Percentiles rank a stretch among this genome's conserved stretches.
These are phyloP conservation scores for Phytophthora aleatoria DNA, from an alignment of 352 stramenopile genomes.

Conservation along the genomic window DNA sequence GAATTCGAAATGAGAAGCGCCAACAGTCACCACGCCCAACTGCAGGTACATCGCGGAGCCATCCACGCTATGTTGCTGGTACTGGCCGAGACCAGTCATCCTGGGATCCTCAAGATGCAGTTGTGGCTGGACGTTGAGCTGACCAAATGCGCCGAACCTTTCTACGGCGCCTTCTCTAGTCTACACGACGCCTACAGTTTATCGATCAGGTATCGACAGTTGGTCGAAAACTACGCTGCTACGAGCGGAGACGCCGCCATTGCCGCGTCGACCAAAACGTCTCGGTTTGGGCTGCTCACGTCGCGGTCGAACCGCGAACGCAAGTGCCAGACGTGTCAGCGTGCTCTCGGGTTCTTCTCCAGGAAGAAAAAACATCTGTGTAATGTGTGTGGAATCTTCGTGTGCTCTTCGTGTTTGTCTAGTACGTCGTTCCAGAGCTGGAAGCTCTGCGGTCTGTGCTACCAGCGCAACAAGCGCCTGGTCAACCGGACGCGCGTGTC, in stretches of 20 bases:
- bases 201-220: slow-evolving; percentile 60
- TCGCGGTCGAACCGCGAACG: slow-evolving; percentile 46
- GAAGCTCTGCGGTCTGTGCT: slow-evolving; percentile 68
- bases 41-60: slow-evolving; percentile 55
- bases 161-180: slow-evolving; percentile 63
- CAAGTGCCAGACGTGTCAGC: slow-evolving; percentile 72
- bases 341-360: slow-evolving; percentile 59
- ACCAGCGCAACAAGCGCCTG: slow-evolving; percentile 63
- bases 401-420: slow-evolving; percentile 64
- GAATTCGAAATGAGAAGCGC: slow-evolving; percentile 50
- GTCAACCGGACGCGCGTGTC: slow-evolving; percentile 61
- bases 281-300: slow-evolving; percentile 33
- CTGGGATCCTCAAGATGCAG: slow-evolving; percentile 68
- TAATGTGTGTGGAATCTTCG: slow-evolving; percentile 63
- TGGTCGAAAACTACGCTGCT: slow-evolving; percentile 53
- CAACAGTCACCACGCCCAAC: slow-evolving; percentile 49
- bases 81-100: slow-evolving; percentile 59
- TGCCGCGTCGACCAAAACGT: slow-evolving; percentile 32
- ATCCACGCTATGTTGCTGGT: slow-evolving; percentile 70
- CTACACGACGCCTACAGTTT: slow-evolving; percentile 76
- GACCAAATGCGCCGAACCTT: slow-evolving; percentile 53
- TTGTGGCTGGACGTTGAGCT: slow-evolving; percentile 74
- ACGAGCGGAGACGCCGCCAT: slow-evolving; percentile 38
- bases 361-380: slow-evolving; percentile 69
- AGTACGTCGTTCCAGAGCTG: slow-evolving; percentile 67